Conservation (phyloP, 2,329 filamentous ascomycete genomes). For the Botrytis fabae region DNA sequence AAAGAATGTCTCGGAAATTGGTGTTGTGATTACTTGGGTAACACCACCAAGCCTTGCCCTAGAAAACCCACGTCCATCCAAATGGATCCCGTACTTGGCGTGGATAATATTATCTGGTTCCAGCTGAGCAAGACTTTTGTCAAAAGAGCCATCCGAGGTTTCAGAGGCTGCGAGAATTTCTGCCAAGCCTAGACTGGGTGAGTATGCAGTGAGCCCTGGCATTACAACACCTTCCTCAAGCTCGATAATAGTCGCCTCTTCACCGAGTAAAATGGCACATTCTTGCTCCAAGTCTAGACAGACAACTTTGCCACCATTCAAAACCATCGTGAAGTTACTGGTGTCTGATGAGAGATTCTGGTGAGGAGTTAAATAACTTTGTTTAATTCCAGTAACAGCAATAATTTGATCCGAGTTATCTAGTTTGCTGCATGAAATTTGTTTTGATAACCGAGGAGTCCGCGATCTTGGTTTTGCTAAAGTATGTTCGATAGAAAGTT, state of each 20-base stretch:
- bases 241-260: constrained; percentile 38
- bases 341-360: constrained; percentile 18
- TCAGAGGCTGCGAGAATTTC: constrained; percentile 49
- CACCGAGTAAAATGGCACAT: constrained; percentile 38
- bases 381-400: constrained; percentile 44
- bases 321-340: constrained; percentile 43
- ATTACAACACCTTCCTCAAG: constrained; percentile 50
- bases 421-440: constrained; percentile 24
- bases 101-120: constrained; percentile 41
- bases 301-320: constrained; percentile 45
- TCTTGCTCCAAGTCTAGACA: constrained; percentile 43
- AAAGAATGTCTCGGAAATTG: constrained; percentile 40
- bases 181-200: constrained; percentile 49
- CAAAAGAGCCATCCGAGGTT: constrained; percentile 50
- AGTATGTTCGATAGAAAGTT: constrained; percentile 3
- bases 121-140: constrained; percentile 34
- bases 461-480: constrained; percentile 26
- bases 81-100: constrained; percentile 46
- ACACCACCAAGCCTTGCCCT: constrained; percentile 48
- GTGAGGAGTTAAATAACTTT: constrained; percentile 41
- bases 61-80: constrained; percentile 46
- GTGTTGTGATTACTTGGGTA: constrained; percentile 47
- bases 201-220: constrained; percentile 52
- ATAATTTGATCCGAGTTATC: constrained; percentile 33
- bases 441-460: constrained; percentile 26